Conservation (phyloP, 192 early-diverging fungal genomes). For the Linnemannia exigua region DNA sequence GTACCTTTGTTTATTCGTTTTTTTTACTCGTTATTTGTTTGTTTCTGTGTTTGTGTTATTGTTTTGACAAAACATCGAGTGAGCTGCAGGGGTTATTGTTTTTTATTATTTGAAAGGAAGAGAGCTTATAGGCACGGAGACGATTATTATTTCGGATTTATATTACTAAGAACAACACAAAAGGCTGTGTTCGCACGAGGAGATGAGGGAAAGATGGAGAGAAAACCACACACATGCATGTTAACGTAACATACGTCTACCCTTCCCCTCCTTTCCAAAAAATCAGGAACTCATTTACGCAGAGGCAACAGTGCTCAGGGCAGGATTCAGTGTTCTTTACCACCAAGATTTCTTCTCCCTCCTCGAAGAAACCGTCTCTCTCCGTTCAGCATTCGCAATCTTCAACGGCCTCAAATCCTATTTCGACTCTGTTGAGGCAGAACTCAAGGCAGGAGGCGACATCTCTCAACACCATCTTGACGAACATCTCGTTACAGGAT, state of each 20-base stretch:
- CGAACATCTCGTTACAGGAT: slow-evolving; percentile 83
- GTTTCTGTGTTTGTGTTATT: slow-evolving; percentile 11
- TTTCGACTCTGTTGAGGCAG: slow-evolving; percentile 57
- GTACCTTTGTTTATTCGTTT: neutral
- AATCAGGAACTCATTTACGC: slow-evolving; percentile 83
- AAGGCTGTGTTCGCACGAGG: slow-evolving; percentile 4
- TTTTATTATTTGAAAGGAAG: neutral
- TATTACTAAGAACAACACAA: slow-evolving; percentile 4
- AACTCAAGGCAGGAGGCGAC: slow-evolving; percentile 64
- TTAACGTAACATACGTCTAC: neutral
- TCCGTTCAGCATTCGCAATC: slow-evolving; percentile 75
- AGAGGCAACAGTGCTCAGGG: slow-evolving; percentile 79
- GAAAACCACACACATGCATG: neutral
- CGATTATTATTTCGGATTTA: slow-evolving; percentile 13
- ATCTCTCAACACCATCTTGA: slow-evolving; percentile 71
- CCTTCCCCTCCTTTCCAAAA: too few species aligned
- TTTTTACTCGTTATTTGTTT: neutral
- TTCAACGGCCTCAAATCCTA: slow-evolving; percentile 71
- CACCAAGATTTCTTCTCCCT: slow-evolving; percentile 84
- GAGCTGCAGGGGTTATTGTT: neutral
- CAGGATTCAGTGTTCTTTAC: slow-evolving; percentile 78
- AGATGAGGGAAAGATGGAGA: neutral
- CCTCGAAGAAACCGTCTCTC: slow-evolving; percentile 81
- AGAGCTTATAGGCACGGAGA: neutral
- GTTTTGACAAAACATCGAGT: neutral